Conservation (phyloP, 2,329 filamentous ascomycete genomes). For the Geoglossum cookeanum region DNA sequence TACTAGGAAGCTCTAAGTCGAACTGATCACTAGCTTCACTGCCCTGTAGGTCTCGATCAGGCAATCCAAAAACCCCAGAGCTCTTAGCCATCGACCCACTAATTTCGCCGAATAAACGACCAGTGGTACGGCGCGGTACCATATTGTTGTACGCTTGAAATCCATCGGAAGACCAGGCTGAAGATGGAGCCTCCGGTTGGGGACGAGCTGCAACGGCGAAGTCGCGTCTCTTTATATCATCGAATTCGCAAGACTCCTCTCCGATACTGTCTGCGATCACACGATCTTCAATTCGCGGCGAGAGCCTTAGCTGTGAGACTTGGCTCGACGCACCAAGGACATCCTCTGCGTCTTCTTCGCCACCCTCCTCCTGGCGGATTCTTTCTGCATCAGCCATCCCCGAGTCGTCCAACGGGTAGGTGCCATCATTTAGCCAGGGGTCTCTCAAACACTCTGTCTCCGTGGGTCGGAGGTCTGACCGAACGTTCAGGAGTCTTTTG, state of each 20-base stretch:
- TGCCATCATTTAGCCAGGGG: slow-evolving; percentile 24
- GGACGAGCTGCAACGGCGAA: not conserved
- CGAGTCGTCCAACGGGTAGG: slow-evolving; percentile 10
- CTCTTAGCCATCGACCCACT: slow-evolving; percentile 33
- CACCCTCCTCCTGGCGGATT: slow-evolving; percentile 44
- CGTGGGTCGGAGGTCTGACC: slow-evolving; percentile 58
- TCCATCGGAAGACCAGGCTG: not conserved
- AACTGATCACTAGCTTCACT: not conserved
- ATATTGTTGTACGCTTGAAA: slow-evolving; percentile 15
- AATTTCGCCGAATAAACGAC: slow-evolving; percentile 42
- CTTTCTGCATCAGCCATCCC: slow-evolving; percentile 21
- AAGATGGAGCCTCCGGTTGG: not conserved
- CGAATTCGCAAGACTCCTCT: not conserved
- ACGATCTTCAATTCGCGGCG: slow-evolving; percentile 7
- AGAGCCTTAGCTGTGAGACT: slow-evolving; percentile 10
- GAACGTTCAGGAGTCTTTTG: slow-evolving; percentile 57
- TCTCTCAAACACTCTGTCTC: slow-evolving; percentile 51
- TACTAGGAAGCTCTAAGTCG: slow-evolving; percentile 6
- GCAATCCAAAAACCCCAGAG: slow-evolving; percentile 27
- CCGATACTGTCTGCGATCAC: slow-evolving; percentile 14
- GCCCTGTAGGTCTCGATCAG: slow-evolving; percentile 11
- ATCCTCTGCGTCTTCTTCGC: slow-evolving; percentile 28
- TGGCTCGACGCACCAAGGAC: slow-evolving; percentile 35
- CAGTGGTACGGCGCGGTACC: slow-evolving; percentile 14
- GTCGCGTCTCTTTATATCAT: not conserved